These are phyloP conservation scores for Pythium utonaiense DNA, from an alignment of 352 stramenopile species.

Conservation along the genomic window DNA sequence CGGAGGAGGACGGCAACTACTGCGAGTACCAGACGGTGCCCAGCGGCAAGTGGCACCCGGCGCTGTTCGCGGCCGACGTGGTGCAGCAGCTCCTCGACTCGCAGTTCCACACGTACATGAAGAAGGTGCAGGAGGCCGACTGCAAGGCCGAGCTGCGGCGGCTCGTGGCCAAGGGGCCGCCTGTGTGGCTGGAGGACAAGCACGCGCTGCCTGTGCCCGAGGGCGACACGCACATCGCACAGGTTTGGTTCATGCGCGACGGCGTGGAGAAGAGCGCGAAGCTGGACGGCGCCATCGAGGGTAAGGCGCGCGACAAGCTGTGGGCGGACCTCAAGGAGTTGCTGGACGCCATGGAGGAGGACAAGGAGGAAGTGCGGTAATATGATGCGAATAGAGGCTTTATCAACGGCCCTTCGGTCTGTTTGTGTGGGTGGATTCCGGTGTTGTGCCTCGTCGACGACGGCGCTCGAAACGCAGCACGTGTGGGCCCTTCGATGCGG, in stretches of 20 bases:
- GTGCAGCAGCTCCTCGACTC: slow-evolving; percentile 81
- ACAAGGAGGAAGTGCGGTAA: slow-evolving; percentile 71
- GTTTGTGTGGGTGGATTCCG: neutral
- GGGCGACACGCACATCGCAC: slow-evolving; percentile 86
- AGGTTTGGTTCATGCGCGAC: slow-evolving; percentile 89
- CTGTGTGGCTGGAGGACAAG: slow-evolving; percentile 92
- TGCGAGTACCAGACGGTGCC: slow-evolving; percentile 92
- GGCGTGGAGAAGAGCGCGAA: slow-evolving; percentile 82
- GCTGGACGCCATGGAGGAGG: slow-evolving; percentile 74
- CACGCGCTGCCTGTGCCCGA: slow-evolving; percentile 86
- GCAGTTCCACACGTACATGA: slow-evolving; percentile 93
- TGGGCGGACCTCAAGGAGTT: slow-evolving; percentile 72
- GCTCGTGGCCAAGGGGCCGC: slow-evolving; percentile 88
- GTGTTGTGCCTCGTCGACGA: neutral
- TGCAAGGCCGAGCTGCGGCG: slow-evolving; percentile 93
- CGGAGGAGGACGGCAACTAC: slow-evolving; percentile 83
- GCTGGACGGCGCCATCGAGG: slow-evolving; percentile 86
- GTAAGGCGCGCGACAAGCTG: slow-evolving; percentile 71
- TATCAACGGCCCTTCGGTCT: neutral
- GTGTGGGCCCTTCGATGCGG: neutral
- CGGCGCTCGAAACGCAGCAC: slow-evolving; percentile 4
- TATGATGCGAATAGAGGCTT: slow-evolving; percentile 12
- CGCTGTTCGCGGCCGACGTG: slow-evolving; percentile 68
- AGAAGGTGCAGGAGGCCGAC: slow-evolving; percentile 90
- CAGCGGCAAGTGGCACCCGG: slow-evolving; percentile 86